Percentiles rank a stretch among this genome's conserved stretches.
Conservation (phyloP, 1,284 basidiomycete genomes). For the Tilletia setariae region DNA sequence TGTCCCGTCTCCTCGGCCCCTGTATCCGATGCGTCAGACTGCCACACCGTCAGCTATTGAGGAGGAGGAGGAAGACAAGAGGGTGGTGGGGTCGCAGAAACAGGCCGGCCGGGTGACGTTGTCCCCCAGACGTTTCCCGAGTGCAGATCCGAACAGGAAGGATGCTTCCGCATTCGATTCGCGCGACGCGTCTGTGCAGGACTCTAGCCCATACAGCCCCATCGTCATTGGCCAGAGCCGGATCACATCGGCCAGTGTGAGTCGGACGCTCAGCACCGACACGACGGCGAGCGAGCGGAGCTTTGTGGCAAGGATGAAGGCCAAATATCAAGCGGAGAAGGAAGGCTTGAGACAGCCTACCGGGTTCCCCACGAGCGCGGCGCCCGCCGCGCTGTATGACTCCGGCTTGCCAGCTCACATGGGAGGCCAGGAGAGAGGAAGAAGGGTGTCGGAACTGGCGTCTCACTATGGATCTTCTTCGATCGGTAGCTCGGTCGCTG, state of each 20-base stretch:
- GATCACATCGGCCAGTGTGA: slow-evolving; percentile 30
- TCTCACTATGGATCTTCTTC: slow-evolving; percentile 13
- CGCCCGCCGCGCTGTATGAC: not conserved
- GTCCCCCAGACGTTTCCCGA: too few relatives aligned
- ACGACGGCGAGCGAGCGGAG: slow-evolving; percentile 45
- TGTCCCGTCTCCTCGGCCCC: not conserved
- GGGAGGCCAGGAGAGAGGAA: slow-evolving; percentile 10
- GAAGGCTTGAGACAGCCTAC: slow-evolving; percentile 17
- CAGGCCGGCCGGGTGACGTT: too few relatives aligned
- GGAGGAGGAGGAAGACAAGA: too few relatives aligned
- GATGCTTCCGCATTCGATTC: too few relatives aligned
- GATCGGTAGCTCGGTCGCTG: too few relatives aligned
- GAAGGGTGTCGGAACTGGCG: slow-evolving; percentile 38
- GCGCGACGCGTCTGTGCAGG: too few relatives aligned
- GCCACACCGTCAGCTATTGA: slow-evolving; percentile 30
- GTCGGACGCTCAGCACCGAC: slow-evolving; percentile 41
- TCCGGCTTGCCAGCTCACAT: not conserved
- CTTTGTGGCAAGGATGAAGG: slow-evolving; percentile 50
- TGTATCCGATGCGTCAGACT: slow-evolving; percentile 33
- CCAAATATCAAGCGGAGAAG: slow-evolving; percentile 47
- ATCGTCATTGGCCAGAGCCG: slow-evolving; percentile 36
- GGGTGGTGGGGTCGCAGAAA: too few relatives aligned
- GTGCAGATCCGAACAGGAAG: too few relatives aligned
- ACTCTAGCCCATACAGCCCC: too few relatives aligned
- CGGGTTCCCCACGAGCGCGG: not conserved